Evolutionary conservation across 257 asterid genomes (phyloP), one percentile per base, ranked within the genome.

Genomic region (Ligustrum vulgare): DNA sequence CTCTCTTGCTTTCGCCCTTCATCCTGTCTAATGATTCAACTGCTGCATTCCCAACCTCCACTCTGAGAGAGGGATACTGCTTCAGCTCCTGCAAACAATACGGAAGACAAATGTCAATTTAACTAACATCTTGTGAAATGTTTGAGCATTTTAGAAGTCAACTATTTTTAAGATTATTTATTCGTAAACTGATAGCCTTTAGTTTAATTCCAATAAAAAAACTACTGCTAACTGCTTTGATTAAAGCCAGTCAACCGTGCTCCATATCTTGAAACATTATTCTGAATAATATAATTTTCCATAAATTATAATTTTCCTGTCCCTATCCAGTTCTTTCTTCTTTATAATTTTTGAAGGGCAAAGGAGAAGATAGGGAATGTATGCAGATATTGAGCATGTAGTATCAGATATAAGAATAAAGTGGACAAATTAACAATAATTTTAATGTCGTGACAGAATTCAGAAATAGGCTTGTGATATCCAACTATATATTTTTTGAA

Each of bases 11-110:
- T 76, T 91, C 97, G 34, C 86, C 95, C 81, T 82, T 87, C 93
- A 87, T 86, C 81, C 87, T 86, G 41, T 91, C 95, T 45, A 91
- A 73, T 47, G 95, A 86, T 77, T 87, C 95, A 36, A 83, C 28
- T 6, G 97, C 91, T 67, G 95, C 97, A 75, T 75, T 84, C 16
- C 87, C 78, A 15, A 91, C 90, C 77, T 87, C 95, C 72, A 86
- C 95, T 78, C 91, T 77, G 32, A 91, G 88, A 65, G 95, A 86
- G 33, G 97, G 97, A 70, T 87, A 91, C 79, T 87, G 97, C 85
- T 86, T 89, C 84, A 89, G 85, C 84, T 89, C 95, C 95, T 91
- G 81, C 49, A 77, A 72, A 71, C 35, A 74, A 58, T 4, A 64
- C 35, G 74, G 43, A 5, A 10, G 64, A 45, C 6, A 45, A 45